phyloP scores from a whole-genome alignment of 1,284 basidiomycete species.

The Boletus calvinii region DNA sequence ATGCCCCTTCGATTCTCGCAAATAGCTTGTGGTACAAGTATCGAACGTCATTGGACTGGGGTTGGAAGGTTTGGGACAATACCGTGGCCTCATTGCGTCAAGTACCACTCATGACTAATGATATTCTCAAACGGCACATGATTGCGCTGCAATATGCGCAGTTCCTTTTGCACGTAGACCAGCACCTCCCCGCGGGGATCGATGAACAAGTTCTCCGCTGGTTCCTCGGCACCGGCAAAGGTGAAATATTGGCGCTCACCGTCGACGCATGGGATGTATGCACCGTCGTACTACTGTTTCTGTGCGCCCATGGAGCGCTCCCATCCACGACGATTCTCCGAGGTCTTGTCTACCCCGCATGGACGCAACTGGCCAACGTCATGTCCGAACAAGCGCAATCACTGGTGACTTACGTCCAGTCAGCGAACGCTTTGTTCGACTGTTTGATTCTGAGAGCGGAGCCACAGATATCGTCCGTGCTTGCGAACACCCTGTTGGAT shows the following conservation, averaged over 20 bases:
- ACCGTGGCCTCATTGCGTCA: constrained; percentile 68
- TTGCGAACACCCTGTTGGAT: constrained; percentile 56
- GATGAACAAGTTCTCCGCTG: constrained; percentile 66
- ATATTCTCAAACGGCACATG: constrained; percentile 43
- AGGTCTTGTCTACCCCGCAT: constrained; percentile 73
- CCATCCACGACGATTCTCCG: constrained; percentile 67
- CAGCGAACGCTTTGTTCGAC: constrained; percentile 62
- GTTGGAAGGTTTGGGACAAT: constrained; percentile 78
- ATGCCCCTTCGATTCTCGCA: constrained; percentile 66
- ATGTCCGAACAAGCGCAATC: constrained; percentile 39
- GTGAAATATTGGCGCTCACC: constrained; percentile 56
- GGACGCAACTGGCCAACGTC: constrained; percentile 52
- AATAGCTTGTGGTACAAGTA: constrained; percentile 79
- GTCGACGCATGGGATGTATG: constrained; percentile 66
- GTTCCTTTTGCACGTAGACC: constrained; percentile 70
- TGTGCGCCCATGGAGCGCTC: constrained; percentile 66
- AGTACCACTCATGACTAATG: constrained; percentile 54
- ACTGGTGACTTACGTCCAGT: constrained; percentile 52
- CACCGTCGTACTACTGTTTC: constrained; percentile 57
- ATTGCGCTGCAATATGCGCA: constrained; percentile 63
- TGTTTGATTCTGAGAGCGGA: constrained; percentile 56
- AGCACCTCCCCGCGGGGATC: constrained; percentile 68
- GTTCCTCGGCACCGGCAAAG: constrained; percentile 63
- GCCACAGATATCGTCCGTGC: constrained; percentile 42
- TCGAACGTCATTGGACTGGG: constrained; percentile 66